A percentile compares a stretch with the other conserved stretches of the same genome.
Conservation (phyloP, 345 rosid genomes). For the Geranium rotundifolium region DNA sequence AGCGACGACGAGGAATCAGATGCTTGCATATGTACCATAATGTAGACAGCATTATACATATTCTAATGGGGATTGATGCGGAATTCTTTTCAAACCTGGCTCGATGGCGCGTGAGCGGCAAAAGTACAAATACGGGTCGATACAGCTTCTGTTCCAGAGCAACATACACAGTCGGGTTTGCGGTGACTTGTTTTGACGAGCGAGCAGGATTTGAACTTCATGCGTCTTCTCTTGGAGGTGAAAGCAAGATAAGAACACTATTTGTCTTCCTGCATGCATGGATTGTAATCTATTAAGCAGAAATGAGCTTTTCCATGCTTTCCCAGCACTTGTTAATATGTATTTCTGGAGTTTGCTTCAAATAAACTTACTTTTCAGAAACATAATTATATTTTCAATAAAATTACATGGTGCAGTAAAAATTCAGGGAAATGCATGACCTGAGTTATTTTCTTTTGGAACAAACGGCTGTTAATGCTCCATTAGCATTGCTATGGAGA, state of each 20-base stretch:
- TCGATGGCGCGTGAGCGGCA: too few relatives aligned
- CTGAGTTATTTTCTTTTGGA: too few relatives aligned
- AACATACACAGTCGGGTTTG: not conserved
- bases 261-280: not conserved
- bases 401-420: too few relatives aligned
- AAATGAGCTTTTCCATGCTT: not conserved
- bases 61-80: not conserved
- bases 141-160: too few relatives aligned
- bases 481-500: too few relatives aligned
- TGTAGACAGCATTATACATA: conserved; percentile 29
- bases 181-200: not conserved
- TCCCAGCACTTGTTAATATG: not conserved
- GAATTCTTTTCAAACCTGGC: too few relatives aligned
- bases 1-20: conserved; percentile 77
- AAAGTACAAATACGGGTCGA: too few relatives aligned
- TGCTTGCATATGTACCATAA: conserved; percentile 72
- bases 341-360: not conserved
- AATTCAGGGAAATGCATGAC: too few relatives aligned
- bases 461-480: too few relatives aligned
- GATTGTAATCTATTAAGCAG: not conserved
- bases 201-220: not conserved
- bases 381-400: too few relatives aligned
- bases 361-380: not conserved
- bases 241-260: not conserved
- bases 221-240: not conserved